Evolutionary conservation across 306 rosid species (phyloP), one percentile per base, ranked within the genome.

Genomic region (Dryas drummondii): DNA sequence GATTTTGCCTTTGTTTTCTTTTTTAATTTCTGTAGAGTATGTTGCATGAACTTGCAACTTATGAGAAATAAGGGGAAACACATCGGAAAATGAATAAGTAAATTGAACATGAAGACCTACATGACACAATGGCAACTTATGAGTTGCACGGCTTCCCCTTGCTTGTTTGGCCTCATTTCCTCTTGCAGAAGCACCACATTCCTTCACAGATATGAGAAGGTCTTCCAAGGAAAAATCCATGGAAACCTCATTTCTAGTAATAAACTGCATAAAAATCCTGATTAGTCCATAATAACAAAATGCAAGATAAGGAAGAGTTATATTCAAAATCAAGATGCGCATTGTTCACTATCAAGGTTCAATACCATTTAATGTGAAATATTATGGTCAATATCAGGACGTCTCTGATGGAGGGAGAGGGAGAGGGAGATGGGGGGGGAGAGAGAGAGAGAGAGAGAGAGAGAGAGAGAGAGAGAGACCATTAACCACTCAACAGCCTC

Each of bases 141-240:
- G 37, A 1, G 87, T 59, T 40, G 80, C 76, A 68, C 54, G 71
- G 75, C 87, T 79, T 87, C 85, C 83, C 85, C 70, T 89, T 19
- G 73, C 69, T 60, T 76, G 81, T 74, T 86, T 88, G 55, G 78
- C 61, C 79, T 72, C 83, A 81, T 74, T 85, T 78, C 83, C 85
- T 59, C 72, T 74, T 48, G 64, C 80, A 74, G 83, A 56, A 76
- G 72, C 63, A 66, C 44, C 73, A 64, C 10, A 22, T 68, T 80
- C 85, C 74, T 88, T 85, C 27, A 76, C 64, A 59, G 81, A 76
- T 16, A 76, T 69, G 62, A 89, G 79, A 58, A 93, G 66, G 77
- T 85, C 90, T 68, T 88, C 96, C 83, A 85, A 76, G 64, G 91
- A 88, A 82, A 80, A 81, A 54, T 76, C 74, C 75, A 48, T 44